Conservation (phyloP, 495 filamentous ascomycete genomes). For the Poronia punctata region DNA sequence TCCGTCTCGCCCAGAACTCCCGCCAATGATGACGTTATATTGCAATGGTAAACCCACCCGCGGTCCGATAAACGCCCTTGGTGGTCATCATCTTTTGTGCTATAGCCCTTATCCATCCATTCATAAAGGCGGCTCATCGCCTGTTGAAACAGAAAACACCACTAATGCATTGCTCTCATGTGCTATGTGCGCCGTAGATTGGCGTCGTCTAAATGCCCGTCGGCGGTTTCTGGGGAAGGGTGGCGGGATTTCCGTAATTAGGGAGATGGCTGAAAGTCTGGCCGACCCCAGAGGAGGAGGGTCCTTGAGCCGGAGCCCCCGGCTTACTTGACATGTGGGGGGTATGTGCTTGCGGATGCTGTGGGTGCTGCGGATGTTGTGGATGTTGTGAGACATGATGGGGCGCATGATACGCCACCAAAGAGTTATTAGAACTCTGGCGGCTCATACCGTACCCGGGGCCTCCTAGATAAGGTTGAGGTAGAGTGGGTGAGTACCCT, state of each 20-base stretch:
- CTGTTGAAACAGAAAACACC: constrained; percentile 25
- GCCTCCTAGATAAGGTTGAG: constrained; percentile 28
- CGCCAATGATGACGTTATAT: constrained; percentile 23
- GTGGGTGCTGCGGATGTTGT: too few relatives aligned
- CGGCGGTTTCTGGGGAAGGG: constrained; percentile 50
- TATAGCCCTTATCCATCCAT: constrained; percentile 24
- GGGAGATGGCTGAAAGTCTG: constrained; percentile 43
- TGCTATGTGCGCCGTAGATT: constrained; percentile 19
- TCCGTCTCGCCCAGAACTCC: constrained; percentile 21
- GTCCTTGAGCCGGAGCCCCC: constrained; percentile 23
- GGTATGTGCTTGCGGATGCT: constrained; percentile 21
- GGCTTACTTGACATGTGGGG: constrained; percentile 33
- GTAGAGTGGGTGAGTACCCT: constrained; percentile 34
- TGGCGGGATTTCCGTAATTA: constrained; percentile 49
- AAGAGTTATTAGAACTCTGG: constrained; percentile 47
- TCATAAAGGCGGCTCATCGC: constrained; percentile 13
- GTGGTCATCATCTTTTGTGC: constrained; percentile 20
- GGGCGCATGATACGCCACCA: constrained; percentile 38
- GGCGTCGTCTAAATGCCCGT: constrained; percentile 27
- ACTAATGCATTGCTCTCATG: constrained; percentile 24
- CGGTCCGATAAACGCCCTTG: constrained; percentile 22
- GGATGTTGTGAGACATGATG: constrained; percentile 30
- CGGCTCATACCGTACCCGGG: constrained; percentile 46
- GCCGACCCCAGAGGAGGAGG: constrained; percentile 18
- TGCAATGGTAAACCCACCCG: constrained; percentile 15